Evolutionary conservation across 345 rosid species (phyloP).

Genomic region (Mangifera indica): DNA sequence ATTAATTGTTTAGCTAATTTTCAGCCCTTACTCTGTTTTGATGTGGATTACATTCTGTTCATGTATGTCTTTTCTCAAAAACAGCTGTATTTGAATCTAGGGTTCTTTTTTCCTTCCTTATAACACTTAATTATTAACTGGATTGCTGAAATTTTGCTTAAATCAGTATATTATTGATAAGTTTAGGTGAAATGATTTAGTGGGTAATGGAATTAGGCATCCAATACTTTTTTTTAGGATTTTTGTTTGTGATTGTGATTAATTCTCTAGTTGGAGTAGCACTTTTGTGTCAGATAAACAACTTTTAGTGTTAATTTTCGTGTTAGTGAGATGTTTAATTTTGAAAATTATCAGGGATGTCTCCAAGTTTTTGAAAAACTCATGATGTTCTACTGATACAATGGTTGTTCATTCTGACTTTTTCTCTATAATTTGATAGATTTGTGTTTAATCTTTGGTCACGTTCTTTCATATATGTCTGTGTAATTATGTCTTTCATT

Average conservation of each 20-base stretch:
- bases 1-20: background rate
- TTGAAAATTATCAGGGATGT: background rate
- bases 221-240: background rate
- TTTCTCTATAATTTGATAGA: background rate
- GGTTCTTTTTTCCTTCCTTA: background rate
- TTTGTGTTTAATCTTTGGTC: background rate
- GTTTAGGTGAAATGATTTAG: conserved; percentile 3
- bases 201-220: background rate
- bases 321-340: background rate
- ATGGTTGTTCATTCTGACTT: conserved; percentile 1
- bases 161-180: background rate
- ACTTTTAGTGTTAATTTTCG: background rate
- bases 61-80: background rate
- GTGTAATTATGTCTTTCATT: no score
- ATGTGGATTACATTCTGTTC: background rate
- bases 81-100: background rate
- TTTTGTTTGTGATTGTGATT: background rate
- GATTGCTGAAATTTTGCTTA: conserved; percentile 1
- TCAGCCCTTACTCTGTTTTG: background rate
- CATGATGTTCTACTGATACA: background rate
- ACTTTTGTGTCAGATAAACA: background rate
- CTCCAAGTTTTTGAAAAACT: background rate
- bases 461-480: no score
- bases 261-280: background rate
- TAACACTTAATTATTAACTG: conserved; percentile 5